A percentile compares a stretch with the other conserved stretches of the same genome.
These are phyloP conservation scores for Cyclanthera cordifolia DNA, from an alignment of 306 rosid genomes.

Conservation along the genomic window DNA sequence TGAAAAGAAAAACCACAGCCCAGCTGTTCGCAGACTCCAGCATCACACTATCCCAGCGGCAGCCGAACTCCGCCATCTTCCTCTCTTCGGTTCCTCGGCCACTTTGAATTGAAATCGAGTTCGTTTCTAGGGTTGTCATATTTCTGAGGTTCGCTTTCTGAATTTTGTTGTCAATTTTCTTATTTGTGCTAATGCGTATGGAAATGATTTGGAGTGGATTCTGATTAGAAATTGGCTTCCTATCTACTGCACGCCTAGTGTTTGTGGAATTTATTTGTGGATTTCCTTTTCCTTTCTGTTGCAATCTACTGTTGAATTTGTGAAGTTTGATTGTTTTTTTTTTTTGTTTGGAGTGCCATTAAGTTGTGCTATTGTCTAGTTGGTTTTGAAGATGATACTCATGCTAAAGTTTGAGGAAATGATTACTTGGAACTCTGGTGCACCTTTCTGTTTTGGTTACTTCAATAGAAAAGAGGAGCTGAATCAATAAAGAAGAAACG, in stretches of 20 bases:
- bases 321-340: not conserved
- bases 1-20: too few species aligned
- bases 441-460: not conserved
- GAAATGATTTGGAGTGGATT: not conserved
- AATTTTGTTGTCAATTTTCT: not conserved
- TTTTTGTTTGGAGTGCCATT: not conserved
- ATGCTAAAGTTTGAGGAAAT: not conserved
- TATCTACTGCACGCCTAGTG: slow-evolving; percentile 6
- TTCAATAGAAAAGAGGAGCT: not conserved
- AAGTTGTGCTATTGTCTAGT: not conserved
- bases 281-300: not conserved
- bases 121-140: not conserved
- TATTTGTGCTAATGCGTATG: not conserved
- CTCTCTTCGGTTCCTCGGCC: too few species aligned
- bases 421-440: not conserved
- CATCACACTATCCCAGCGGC: too few species aligned
- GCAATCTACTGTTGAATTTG: not conserved
- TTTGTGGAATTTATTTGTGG: slow-evolving; percentile 16
- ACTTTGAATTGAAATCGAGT: too few species aligned
- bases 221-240: not conserved
- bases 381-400: not conserved
- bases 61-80: too few species aligned
- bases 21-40: too few species aligned
- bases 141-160: not conserved
- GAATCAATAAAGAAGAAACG: not conserved